Evolutionary conservation across 73 alveolate species (phyloP).

Genomic region (Symbiodinium natans): DNA sequence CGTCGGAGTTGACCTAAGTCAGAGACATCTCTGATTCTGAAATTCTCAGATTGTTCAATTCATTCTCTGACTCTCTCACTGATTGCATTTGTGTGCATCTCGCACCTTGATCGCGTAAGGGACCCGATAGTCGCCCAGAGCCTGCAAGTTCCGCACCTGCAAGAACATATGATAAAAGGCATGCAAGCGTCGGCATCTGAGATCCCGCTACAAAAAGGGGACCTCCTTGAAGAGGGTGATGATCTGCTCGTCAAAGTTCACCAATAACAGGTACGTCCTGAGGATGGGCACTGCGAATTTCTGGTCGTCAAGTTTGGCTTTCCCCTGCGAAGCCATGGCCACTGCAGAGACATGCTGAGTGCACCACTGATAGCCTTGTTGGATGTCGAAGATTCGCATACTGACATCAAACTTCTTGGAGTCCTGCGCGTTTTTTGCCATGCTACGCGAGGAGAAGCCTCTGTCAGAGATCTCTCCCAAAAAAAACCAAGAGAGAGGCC

Average conservation of each 20-base stretch:
- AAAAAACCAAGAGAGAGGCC: not conserved
- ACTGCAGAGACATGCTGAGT: too few relatives aligned
- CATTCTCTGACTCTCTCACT: too few relatives aligned
- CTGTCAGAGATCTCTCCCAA: too few relatives aligned
- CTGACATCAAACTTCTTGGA: constrained; percentile 93
- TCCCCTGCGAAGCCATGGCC: too few relatives aligned
- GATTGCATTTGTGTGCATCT: not conserved
- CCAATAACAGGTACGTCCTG: constrained; percentile 96
- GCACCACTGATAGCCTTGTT: constrained; percentile 73
- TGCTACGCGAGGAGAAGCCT: too few relatives aligned
- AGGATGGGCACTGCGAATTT: too few relatives aligned
- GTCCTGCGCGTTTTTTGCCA: constrained; percentile 10
- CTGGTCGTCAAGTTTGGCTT: too few relatives aligned
- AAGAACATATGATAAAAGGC: too few relatives aligned
- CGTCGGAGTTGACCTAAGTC: constrained; percentile 74
- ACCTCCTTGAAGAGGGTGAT: constrained; percentile 98
- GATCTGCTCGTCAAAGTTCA: constrained; percentile 98
- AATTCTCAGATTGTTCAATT: too few relatives aligned
- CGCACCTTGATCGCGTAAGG: constrained; percentile 88
- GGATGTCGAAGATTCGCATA: constrained; percentile 95
- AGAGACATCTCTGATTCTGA: too few relatives aligned
- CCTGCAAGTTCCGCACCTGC: constrained; percentile 77
- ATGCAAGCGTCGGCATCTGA: too few relatives aligned
- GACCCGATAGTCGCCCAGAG: constrained; percentile 86
- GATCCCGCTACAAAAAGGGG: too few relatives aligned